Evolutionary conservation across 208 protist species (phyloP), one percentile per base, ranked within the genome.

Genomic region (Leishmania gerbilli): DNA sequence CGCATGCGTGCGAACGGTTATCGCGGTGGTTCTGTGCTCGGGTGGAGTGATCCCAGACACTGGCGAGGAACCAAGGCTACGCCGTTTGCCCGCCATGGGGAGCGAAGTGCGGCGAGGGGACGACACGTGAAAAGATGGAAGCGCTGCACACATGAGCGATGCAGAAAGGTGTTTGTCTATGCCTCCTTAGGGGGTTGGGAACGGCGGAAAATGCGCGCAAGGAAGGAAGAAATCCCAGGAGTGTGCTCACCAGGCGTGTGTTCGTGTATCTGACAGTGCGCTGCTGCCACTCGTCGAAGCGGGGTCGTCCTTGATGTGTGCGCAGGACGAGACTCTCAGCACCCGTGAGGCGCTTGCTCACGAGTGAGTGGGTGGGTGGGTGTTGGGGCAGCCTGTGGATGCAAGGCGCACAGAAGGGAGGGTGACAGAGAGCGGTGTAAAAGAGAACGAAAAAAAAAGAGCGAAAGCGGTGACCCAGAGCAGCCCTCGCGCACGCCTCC

Each of bases 21-120:
- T 83, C 84, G 90, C 13, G 17, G 3, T 31, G 34, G 42, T 15
- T 55, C 55, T 45, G 53, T 77, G 34, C 53, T 19, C 19, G 21
- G 51, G 53, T 19, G 15, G 67, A n/a, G 40, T 1, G 15, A 21
- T 71, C 5, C 40, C 40, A 47, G 40, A 24, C 67, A 27, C 67
- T 42, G 40, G 40, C 13, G 34, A n/a, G 8, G 67, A 47, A 13
- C 24, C 40, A 47, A 47, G 21, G 19, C 67, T 71, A 17, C 40
- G 67, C 49, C 40, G 21, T 27, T 37, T 3, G 40, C 67, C 15
- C 24, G 15, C 13, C 67, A 71, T 71, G 40, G 21, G 40, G 21
- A 15, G 67, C 5, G 40, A 45, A n/a, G 67, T 24, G 67, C 62
- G 31, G 13, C 37, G 40, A 27, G 67, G 40, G 7, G n/a, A 6